Evolutionary conservation across 1,139 yeast genomes (phyloP), one percentile per base, ranked within the genome.

Genomic region (Spathaspora jeffriesii): DNA sequence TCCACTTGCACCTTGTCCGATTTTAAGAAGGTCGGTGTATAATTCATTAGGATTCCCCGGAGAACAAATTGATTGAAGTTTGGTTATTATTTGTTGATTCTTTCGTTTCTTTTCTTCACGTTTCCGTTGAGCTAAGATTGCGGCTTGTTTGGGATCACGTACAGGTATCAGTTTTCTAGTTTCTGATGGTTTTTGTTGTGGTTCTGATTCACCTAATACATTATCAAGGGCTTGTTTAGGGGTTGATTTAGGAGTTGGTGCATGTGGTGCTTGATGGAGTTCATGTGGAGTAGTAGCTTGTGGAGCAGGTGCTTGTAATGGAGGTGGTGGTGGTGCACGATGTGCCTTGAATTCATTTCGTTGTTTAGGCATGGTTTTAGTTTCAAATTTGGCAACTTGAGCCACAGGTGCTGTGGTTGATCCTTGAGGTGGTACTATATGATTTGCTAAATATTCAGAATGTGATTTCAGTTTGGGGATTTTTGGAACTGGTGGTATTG

Each of bases 1-100:
- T 49, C 99, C 99, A 36, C 96, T 85, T 0, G 99, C 99, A 61
- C 99, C 99, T 70, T 93, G 98, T 5, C 99, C 99, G 61, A 93
- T 87, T 70, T 93, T 92, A 17, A 78, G 73, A 51, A 92, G 72
- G 60, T 84, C 85, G 43, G 76, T 73, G 65, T 89, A 95, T 44
- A 80, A 65, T 47, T 73, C 73, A 31, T 84, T 82, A n/a, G 99
- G 99, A 65, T 95, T 96, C 3, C 93, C 96, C 37, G 82, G 84
- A 2, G 90, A 79, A 61, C 98, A 93, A 43, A 93, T 92, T 39
- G 84, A 81, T 49, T 81, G 78, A 46, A 93, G 73, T 58, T 84
- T 87, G 47, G 81, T 78, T 51, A 89, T 78, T 22, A 89, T 82
- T 57, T 86, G 89, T 52, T 77, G 84, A 60, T 84, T 88, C 59